Base-by-base conservation (phyloP, 768 basidiomycete genomes). In the Pleurotus cornucopiae region DNA sequence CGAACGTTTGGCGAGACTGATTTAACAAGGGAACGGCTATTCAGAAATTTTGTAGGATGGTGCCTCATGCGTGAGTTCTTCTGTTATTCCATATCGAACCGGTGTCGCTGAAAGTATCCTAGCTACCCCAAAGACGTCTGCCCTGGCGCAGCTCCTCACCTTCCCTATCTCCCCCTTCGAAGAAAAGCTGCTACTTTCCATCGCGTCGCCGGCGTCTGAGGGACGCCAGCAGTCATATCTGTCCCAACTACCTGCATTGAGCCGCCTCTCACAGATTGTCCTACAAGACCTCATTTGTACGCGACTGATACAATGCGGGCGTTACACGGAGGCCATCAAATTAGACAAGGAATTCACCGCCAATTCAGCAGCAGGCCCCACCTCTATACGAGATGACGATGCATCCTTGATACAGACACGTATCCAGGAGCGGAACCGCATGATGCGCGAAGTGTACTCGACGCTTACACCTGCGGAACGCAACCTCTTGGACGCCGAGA, bases 271-370 rank as follows among this genome's bases (percentile, higher is more conserved):
- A 85, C 21, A 76, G 39, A 38, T 84, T 4, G 73, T 81, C 12
- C 67, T 93, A 0, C 90, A 90, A 66, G 88, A 93, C 59, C 77
- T 93, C n/a, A 76, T 89, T 25, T 89, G 86, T 58, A 81, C 88
- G 13, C 85, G 91, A 7, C 79, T 92, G 6, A 80, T 93, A 34
- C 86, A 90, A 63, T 78, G 75, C 2, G 91, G 89, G 3, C 79
- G 81, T 57, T 84, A 86, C 62, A 70, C 78, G 0, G 82, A 84
- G n/a, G 91, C 89, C 6, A 81, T 92, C 64, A 86, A 85, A 70
- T 75, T 89, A 43, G 89, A 93, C 66, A 80, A 82, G 49, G 75
- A 80, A 61, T 85, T 89, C 60, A 67, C 76, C 40, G 68, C 75
- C 7, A 64, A 72, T n/a, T 73, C 77, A 5, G 58, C 73, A n/a